phyloP scores from a whole-genome alignment of 495 filamentous ascomycete genomes.

The Aspergillus olivimuriae region DNA sequence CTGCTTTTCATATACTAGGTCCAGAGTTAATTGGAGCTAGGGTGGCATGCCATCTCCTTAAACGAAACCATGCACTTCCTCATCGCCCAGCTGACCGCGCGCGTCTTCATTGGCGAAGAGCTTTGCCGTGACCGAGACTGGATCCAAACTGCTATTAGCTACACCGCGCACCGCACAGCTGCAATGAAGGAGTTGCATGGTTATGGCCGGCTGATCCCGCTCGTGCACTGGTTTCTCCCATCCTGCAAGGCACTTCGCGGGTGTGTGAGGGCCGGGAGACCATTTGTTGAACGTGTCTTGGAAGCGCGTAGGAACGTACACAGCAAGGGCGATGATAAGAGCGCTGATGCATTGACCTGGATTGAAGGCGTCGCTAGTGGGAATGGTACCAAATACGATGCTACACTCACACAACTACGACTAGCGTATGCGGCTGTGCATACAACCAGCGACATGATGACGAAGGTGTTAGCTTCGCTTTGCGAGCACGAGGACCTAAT shows the following conservation, averaged over 20 bases:
- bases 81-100: constrained; percentile 40
- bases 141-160: constrained; percentile 32
- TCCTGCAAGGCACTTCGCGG: neutral
- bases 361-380: neutral
- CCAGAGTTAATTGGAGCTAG: constrained; percentile 5
- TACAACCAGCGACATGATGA: constrained; percentile 7
- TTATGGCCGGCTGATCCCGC: constrained; percentile 34
- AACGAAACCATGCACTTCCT: constrained; percentile 32
- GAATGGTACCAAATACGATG: constrained; percentile 2
- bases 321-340: neutral
- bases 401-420: constrained; percentile 1
- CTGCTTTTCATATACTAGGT: neutral
- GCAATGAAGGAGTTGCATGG: too few relatives aligned
- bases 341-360: constrained; percentile 5
- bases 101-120: constrained; percentile 39
- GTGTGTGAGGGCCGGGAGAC: constrained; percentile 3
- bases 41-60: constrained; percentile 13
- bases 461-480: constrained; percentile 1
- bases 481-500: constrained; percentile 4
- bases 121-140: constrained; percentile 38
- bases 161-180: constrained; percentile 31
- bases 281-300: constrained; percentile 8
- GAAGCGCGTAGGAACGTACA: constrained; percentile 7
- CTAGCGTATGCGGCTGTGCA: constrained; percentile 5
- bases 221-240: constrained; percentile 16